Conservation (phyloP, 2,329 filamentous ascomycete genomes). For the Hyphodiscus sp. region DNA sequence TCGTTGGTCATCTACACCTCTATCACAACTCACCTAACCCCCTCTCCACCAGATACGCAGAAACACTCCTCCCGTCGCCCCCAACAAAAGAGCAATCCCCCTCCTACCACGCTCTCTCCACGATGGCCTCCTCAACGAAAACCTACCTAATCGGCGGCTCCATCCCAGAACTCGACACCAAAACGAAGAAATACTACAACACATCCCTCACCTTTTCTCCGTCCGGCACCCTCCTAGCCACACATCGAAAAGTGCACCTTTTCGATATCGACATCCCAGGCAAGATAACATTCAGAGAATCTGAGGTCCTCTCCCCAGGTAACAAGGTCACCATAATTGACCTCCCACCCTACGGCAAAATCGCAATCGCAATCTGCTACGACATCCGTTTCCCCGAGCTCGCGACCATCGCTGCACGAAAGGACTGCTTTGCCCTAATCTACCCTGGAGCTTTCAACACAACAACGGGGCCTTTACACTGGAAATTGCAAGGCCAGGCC, state of each 20-base stretch:
- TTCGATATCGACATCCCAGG: conserved; percentile 98
- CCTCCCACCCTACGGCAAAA: conserved; percentile 78
- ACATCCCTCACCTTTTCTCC: conserved; percentile 81
- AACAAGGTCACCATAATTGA: conserved; percentile 81
- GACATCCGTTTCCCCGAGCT: conserved; percentile 95
- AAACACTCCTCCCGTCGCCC: conserved; percentile 74
- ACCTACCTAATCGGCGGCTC: conserved; percentile 86
- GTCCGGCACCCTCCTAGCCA: conserved; percentile 70
- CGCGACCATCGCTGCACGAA: conserved; percentile 79
- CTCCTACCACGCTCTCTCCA: conserved; percentile 76
- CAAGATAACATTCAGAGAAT: conserved; percentile 86
- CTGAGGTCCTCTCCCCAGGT: conserved; percentile 79
- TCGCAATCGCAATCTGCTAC: conserved; percentile 93
- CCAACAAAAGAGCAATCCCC: conserved; percentile 66
- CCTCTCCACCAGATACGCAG: conserved; percentile 88
- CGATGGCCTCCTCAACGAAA: conserved; percentile 70
- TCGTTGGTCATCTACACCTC: neutral
- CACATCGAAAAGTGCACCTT: conserved; percentile 88
- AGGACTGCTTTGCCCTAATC: conserved; percentile 78
- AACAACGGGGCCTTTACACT: conserved; percentile 88
- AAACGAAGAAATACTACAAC: conserved; percentile 73
- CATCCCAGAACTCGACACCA: conserved; percentile 72
- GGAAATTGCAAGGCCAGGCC: conserved; percentile 75
- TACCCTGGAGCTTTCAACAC: conserved; percentile 98
- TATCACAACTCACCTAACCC: neutral